Conservation (phyloP, 2,329 filamentous ascomycete species). For the Pseudocercospora pini-densiflorae region DNA sequence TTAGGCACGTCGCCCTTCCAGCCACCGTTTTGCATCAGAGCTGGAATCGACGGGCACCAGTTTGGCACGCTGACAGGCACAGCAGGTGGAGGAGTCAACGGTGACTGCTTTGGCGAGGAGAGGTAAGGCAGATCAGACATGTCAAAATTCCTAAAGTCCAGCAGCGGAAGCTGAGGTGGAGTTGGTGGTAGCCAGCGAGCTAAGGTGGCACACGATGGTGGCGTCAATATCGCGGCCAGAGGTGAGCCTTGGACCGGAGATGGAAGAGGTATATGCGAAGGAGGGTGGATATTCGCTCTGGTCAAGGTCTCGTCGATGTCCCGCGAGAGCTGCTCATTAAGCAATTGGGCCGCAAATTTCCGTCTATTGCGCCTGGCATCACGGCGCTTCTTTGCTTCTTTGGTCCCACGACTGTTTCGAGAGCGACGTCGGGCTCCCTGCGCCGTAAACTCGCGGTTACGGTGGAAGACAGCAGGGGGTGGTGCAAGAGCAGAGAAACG, state of each 20-base stretch:
- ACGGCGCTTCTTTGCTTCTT: constrained; percentile 38
- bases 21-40: constrained; percentile 27
- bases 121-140: constrained; percentile 28
- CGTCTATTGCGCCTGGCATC: constrained; percentile 34
- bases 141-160: constrained; percentile 30
- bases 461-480: constrained; percentile 18
- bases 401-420: constrained; percentile 36
- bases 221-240: constrained; percentile 8
- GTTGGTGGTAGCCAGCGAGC: constrained; percentile 18
- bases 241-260: constrained; percentile 9
- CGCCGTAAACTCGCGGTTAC: constrained; percentile 22
- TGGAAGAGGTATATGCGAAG: constrained; percentile 1
- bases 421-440: constrained; percentile 28
- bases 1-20: constrained; percentile 31
- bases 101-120: constrained; percentile 7
- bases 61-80: constrained; percentile 25
- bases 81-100: constrained; percentile 19
- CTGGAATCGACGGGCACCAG: constrained; percentile 37
- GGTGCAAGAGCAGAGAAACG: constrained; percentile 34
- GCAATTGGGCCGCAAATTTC: constrained; percentile 35
- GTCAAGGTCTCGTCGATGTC: constrained; percentile 35
- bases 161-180: constrained; percentile 32
- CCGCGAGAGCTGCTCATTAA: constrained; percentile 37
- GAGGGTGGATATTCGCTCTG: constrained; percentile 25
- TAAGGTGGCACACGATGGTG: background rate